These are phyloP conservation scores for Candida nonsorbophila DNA, from an alignment of 805 yeast species.

Conservation along the genomic window DNA sequence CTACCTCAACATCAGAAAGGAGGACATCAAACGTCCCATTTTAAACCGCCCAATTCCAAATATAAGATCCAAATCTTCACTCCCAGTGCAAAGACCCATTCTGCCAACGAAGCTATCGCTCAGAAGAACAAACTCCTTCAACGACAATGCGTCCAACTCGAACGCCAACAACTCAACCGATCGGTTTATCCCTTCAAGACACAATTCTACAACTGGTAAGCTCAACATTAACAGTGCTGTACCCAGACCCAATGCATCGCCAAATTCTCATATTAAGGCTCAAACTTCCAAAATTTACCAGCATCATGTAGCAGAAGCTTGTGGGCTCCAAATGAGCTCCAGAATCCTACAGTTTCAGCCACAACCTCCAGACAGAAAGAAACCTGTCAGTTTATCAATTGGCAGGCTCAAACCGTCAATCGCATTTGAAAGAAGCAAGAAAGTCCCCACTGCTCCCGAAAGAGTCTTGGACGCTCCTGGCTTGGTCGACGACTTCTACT, in stretches of 20 bases:
- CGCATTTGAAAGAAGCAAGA: slow-evolving; percentile 66
- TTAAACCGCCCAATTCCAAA: slow-evolving; percentile 16
- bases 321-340: slow-evolving; percentile 80
- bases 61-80: slow-evolving; percentile 21
- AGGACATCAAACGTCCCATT: slow-evolving; percentile 7
- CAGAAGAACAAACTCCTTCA: slow-evolving; percentile 29
- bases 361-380: slow-evolving; percentile 63
- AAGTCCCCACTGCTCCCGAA: slow-evolving; percentile 83
- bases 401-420: slow-evolving; percentile 33
- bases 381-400: slow-evolving; percentile 28
- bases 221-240: slow-evolving; percentile 20
- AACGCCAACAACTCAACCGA: slow-evolving; percentile 24
- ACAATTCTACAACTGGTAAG: slow-evolving; percentile 35
- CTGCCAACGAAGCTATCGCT: slow-evolving; percentile 22
- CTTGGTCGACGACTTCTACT: slow-evolving; percentile 84
- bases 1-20: slow-evolving; percentile 11
- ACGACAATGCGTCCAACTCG: slow-evolving; percentile 21
- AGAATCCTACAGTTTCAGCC: slow-evolving; percentile 84
- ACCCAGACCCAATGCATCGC: slow-evolving; percentile 44
- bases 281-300: slow-evolving; percentile 58
- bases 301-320: slow-evolving; percentile 87
- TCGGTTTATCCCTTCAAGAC: slow-evolving; percentile 40
- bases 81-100: slow-evolving; percentile 12
- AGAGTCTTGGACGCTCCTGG: slow-evolving; percentile 96
- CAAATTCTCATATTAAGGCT: slow-evolving; percentile 49